Evolutionary conservation across 2,329 filamentous ascomycete genomes (phyloP).

Genomic region (Conoideocrella luteorostrata): DNA sequence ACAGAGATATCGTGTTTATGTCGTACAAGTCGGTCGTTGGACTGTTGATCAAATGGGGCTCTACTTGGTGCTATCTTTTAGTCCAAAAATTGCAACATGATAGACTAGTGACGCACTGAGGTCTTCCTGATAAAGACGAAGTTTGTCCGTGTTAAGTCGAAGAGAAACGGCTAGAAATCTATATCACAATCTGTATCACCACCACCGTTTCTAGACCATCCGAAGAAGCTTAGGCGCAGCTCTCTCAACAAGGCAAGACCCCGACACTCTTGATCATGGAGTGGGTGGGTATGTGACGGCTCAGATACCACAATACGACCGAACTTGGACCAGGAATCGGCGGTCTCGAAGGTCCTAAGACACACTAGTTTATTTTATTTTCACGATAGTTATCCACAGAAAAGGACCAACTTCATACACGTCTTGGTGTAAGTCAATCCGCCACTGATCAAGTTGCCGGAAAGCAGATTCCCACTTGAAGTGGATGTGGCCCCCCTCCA

Average conservation of each 20-base stretch:
- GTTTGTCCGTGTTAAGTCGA: not conserved
- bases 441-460: not conserved
- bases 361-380: not conserved
- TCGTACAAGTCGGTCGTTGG: no score
- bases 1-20: not conserved
- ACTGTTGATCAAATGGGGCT: not conserved
- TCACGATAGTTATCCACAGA: no score
- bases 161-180: not conserved
- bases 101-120: not conserved
- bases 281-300: not conserved
- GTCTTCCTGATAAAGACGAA: not conserved
- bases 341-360: not conserved
- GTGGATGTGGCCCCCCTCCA: not conserved
- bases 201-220: not conserved
- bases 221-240: no score
- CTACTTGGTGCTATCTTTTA: not conserved
- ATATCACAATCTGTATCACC: not conserved
- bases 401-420: not conserved
- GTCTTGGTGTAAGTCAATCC: not conserved
- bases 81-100: not conserved
- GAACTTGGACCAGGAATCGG: not conserved
- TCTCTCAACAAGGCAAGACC: no score
- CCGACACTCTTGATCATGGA: no score
- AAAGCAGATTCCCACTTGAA: not conserved
- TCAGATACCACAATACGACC: not conserved